A percentile compares a stretch with the other conserved stretches of the same genome.
Evolutionary conservation across 2,329 filamentous ascomycete genomes (phyloP).

Genomic region (Trichoderma endophyticum): DNA sequence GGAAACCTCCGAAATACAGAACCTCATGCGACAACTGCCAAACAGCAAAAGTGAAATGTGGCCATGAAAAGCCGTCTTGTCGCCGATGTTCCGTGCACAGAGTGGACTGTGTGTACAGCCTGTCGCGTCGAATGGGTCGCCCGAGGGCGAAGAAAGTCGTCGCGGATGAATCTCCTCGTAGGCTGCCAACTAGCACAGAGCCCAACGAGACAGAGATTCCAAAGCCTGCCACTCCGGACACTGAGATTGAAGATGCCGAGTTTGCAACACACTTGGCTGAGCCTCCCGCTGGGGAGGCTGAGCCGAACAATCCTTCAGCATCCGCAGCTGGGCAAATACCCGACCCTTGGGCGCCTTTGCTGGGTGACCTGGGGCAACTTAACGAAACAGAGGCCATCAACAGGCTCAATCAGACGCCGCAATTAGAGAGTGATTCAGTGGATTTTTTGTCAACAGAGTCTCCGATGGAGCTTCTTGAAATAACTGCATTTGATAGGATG

Average conservation of each 20-base stretch:
- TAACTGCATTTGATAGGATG: neutral
- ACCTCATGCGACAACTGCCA: conserved; percentile 18
- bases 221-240: neutral
- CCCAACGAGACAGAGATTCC: neutral
- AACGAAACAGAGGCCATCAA: neutral
- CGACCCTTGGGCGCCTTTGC: neutral
- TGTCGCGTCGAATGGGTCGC: conserved; percentile 17
- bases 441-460: conserved; percentile 1
- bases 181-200: neutral
- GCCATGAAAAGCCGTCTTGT: conserved; percentile 13
- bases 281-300: neutral
- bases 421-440: neutral
- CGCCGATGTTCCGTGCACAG: conserved; percentile 7
- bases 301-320: neutral
- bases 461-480: conserved; percentile 2
- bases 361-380: neutral
- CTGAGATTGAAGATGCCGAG: neutral
- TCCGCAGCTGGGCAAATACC: neutral
- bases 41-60: conserved; percentile 14
- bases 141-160: conserved; percentile 6
- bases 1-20: conserved; percentile 5
- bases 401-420: neutral
- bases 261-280: neutral
- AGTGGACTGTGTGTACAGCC: conserved; percentile 14
- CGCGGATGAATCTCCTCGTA: neutral